Percentiles rank a stretch among this genome's conserved stretches.
These are phyloP conservation scores for Mycena belliarum DNA, from an alignment of 768 basidiomycete genomes.

Conservation along the genomic window DNA sequence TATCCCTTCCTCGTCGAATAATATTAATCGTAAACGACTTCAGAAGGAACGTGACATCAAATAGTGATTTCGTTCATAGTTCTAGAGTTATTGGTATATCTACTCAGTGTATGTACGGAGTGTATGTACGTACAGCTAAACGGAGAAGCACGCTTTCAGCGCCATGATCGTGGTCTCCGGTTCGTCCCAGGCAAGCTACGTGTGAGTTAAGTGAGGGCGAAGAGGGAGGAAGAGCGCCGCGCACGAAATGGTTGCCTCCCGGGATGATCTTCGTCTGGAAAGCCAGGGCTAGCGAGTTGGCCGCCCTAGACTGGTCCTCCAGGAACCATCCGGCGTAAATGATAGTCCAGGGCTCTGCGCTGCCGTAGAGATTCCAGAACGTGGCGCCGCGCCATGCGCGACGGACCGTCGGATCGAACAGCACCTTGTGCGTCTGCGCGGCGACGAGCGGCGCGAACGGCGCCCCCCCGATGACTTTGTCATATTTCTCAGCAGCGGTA, in stretches of 20 bases:
- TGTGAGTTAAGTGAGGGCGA: not conserved
- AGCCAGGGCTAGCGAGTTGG: slow-evolving; percentile 1
- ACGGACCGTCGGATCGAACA: slow-evolving; percentile 18
- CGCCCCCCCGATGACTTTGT: slow-evolving; percentile 9
- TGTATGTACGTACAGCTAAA: too few relatives aligned
- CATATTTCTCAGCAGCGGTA: slow-evolving; percentile 18
- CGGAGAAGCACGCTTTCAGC: slow-evolving; percentile 16
- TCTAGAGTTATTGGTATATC: too few relatives aligned
- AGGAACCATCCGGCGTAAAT: slow-evolving; percentile 22
- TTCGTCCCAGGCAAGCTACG: slow-evolving; percentile 23
- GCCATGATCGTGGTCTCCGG: slow-evolving; percentile 14
- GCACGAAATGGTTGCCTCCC: slow-evolving; percentile 28
- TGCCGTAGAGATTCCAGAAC: slow-evolving; percentile 20
- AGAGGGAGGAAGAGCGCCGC: not conserved
- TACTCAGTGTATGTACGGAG: too few relatives aligned
- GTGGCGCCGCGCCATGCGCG: slow-evolving; percentile 8
- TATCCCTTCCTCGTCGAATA: too few relatives aligned
- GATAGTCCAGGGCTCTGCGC: slow-evolving; percentile 13
- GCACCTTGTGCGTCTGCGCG: slow-evolving; percentile 8
- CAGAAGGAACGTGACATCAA: too few relatives aligned
- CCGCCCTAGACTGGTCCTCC: slow-evolving; percentile 18
- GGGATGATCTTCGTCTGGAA: slow-evolving; percentile 19
- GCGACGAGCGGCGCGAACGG: not conserved
- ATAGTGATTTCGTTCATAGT: too few relatives aligned
- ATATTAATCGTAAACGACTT: too few relatives aligned